phyloP scores from a whole-genome alignment of 75 land plant genomes.

The Cupressus sempervirens region DNA sequence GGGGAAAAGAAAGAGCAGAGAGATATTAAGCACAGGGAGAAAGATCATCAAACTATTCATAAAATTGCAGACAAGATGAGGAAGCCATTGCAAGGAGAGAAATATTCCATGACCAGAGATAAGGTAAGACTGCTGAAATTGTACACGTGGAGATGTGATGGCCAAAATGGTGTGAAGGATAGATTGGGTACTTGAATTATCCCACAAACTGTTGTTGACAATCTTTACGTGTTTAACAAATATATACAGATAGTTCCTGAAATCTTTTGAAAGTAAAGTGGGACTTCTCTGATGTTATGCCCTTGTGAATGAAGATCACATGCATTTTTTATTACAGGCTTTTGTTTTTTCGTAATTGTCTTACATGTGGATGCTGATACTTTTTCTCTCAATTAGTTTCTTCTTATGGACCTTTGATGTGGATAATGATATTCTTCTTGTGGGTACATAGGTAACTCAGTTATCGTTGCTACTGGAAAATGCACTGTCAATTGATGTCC shows the following conservation, averaged over 20 bases:
- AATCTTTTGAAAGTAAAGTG: background rate
- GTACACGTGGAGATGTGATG: no score
- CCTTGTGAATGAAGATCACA: constrained; percentile 5
- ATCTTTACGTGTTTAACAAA: no score
- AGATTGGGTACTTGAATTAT: no score
- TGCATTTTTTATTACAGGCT: background rate
- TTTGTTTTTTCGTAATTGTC: background rate
- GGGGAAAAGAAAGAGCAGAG: no score
- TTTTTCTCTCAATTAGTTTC: background rate
- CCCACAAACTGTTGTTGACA: no score
- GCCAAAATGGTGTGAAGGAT: no score
- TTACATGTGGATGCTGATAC: background rate
- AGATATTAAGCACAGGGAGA: no score
- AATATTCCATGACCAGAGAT: no score
- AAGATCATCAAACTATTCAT: no score
- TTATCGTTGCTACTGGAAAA: constrained; percentile 1
- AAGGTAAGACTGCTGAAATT: no score
- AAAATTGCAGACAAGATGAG: no score
- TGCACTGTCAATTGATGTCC: constrained; percentile 9
- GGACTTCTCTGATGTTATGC: background rate
- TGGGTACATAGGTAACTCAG: constrained; percentile 1
- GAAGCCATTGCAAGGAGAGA: no score
- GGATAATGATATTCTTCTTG: background rate
- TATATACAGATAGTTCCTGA: background rate
- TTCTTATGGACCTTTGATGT: background rate